Conservation (phyloP, 768 basidiomycete species). For the Kwoniella newhampshirensis region DNA sequence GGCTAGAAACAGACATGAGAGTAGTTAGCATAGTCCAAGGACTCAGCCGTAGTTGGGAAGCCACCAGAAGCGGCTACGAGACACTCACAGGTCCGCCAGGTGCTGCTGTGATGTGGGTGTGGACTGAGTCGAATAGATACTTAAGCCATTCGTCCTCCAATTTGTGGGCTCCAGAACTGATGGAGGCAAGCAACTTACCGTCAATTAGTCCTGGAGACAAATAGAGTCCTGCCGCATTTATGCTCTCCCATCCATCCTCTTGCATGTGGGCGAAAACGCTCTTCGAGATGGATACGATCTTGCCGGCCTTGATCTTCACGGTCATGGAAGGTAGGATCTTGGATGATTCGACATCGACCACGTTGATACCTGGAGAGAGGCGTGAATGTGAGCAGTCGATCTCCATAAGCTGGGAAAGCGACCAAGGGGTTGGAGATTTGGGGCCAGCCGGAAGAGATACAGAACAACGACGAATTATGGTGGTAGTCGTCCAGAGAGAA, state of each 20-base stretch:
- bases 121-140: conserved; percentile 5
- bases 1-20: not conserved
- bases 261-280: conserved; percentile 18
- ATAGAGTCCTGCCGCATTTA: conserved; percentile 26
- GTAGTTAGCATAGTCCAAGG: not conserved
- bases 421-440: not conserved
- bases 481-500: not conserved
- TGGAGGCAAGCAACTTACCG: conserved; percentile 15
- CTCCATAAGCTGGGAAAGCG: not conserved
- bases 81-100: conserved; percentile 19
- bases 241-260: conserved; percentile 21
- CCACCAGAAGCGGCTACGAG: too few species aligned
- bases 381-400: not conserved
- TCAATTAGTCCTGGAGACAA: conserved; percentile 36
- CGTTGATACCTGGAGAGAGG: conserved; percentile 23
- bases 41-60: not conserved
- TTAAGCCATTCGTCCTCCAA: not conserved
- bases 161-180: not conserved
- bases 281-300: conserved; percentile 25
- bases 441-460: too few species aligned
- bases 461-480: too few species aligned
- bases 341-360: conserved; percentile 29
- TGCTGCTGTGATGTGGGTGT: conserved; percentile 28
- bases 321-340: conserved; percentile 31
- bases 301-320: conserved; percentile 29